phyloP scores from a whole-genome alignment of 768 basidiomycete genomes.

The Cyclocybe cylindracea region DNA sequence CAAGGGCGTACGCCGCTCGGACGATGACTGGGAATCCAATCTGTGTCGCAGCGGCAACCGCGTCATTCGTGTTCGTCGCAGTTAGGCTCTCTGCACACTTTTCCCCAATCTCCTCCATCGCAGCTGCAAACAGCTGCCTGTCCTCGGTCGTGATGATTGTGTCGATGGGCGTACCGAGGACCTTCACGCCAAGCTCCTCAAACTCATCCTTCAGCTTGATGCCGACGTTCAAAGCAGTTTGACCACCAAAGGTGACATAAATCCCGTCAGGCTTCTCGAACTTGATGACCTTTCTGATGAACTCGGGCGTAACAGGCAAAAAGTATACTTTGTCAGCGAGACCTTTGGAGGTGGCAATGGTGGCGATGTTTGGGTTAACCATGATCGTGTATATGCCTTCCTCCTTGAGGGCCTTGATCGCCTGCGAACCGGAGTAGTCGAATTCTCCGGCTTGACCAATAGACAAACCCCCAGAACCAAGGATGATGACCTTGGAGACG shows the following conservation, averaged over 20 bases:
- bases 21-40: slow-evolving; percentile 98
- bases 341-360: slow-evolving; percentile 95
- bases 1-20: slow-evolving; percentile 94
- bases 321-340: slow-evolving; percentile 99
- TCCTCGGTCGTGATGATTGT: slow-evolving; percentile 98
- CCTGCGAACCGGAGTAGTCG: slow-evolving; percentile 99
- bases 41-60: slow-evolving; percentile 72
- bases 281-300: slow-evolving; percentile 96
- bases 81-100: slow-evolving; percentile 90
- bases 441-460: slow-evolving; percentile 99
- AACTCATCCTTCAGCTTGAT: slow-evolving; percentile 99
- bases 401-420: slow-evolving; percentile 98
- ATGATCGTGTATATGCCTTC: slow-evolving; percentile 99
- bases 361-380: slow-evolving; percentile 98
- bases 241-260: slow-evolving; percentile 98
- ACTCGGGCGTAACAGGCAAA: slow-evolving; percentile 96
- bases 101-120: slow-evolving; percentile 96
- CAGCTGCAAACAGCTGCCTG: slow-evolving; percentile 87
- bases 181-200: slow-evolving; percentile 82
- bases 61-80: slow-evolving; percentile 86
- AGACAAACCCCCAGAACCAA: slow-evolving; percentile 96
- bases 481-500: slow-evolving; percentile 92
- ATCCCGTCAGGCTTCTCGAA: slow-evolving; percentile 99
- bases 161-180: slow-evolving; percentile 95
- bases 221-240: slow-evolving; percentile 95